Conservation (phyloP, 352 stramenopile genomes). For the Globisporangium splendens region DNA sequence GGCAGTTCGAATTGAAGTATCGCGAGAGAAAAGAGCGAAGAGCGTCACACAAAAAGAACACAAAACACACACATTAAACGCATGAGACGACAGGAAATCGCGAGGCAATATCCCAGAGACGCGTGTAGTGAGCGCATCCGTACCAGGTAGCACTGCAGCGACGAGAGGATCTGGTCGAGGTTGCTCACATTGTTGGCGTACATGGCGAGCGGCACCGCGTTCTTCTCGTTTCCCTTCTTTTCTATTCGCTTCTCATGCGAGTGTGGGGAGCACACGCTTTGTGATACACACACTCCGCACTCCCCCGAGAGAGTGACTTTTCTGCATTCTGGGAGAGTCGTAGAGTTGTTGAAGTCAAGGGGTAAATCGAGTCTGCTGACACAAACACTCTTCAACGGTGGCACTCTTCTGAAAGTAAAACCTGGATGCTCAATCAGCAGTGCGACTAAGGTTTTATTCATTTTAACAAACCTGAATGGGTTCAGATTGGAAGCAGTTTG, state of each 20-base stretch:
- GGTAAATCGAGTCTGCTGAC: too few species aligned
- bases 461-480: too few species aligned
- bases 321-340: background rate
- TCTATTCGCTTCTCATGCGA: background rate
- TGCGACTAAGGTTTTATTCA: too few species aligned
- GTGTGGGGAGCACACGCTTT: background rate
- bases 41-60: too few species aligned
- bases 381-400: too few species aligned
- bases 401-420: too few species aligned
- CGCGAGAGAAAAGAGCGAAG: too few species aligned
- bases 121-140: constrained; percentile 4
- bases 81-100: too few species aligned
- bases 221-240: background rate
- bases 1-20: background rate
- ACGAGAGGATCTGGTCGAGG: constrained; percentile 85
- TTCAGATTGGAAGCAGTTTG: too few species aligned
- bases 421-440: too few species aligned
- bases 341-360: background rate
- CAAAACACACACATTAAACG: background rate
- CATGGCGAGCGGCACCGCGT: constrained; percentile 32
- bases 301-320: background rate
- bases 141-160: constrained; percentile 79
- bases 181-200: constrained; percentile 86
- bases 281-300: background rate
- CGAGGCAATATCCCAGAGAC: background rate